Percentiles rank a stretch among this genome's conserved stretches.
phyloP scores from a whole-genome alignment of 805 yeast species.

The Kluyveromyces aestuarii region DNA sequence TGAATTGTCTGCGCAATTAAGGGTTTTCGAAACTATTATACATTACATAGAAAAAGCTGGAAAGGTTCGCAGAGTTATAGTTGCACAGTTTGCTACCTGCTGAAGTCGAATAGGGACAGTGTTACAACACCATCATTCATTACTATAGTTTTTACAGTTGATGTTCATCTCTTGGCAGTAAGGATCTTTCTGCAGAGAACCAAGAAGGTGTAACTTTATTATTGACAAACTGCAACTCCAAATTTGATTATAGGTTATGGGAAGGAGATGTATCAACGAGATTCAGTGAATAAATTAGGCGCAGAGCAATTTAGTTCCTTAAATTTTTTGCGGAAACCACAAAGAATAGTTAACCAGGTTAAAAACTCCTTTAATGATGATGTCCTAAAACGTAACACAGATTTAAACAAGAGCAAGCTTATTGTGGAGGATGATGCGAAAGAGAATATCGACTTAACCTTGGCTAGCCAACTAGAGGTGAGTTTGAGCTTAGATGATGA shows the following conservation, averaged over 20 bases:
- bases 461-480: not conserved
- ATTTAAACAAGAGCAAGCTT: constrained; percentile 9
- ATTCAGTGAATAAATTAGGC: not conserved
- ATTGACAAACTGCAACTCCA: not conserved
- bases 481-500: not conserved
- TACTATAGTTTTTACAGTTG: not conserved
- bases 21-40: not conserved
- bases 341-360: constrained; percentile 14
- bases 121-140: too few species aligned
- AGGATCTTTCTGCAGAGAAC: not conserved
- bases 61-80: too few species aligned
- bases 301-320: constrained; percentile 11
- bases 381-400: constrained; percentile 19
- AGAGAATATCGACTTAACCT: not conserved
- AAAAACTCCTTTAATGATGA: constrained; percentile 17
- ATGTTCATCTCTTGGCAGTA: not conserved
- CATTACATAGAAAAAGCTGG: too few species aligned
- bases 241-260: not conserved
- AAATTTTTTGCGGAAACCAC: constrained; percentile 23
- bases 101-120: too few species aligned
- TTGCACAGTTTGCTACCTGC: too few species aligned
- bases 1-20: not conserved
- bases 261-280: constrained; percentile 1
- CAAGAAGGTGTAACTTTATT: not conserved
- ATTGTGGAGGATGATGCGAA: not conserved